Evolutionary conservation across 441 rosid species (phyloP), one percentile per base, ranked within the genome.

Genomic region (Populus hybrid): DNA sequence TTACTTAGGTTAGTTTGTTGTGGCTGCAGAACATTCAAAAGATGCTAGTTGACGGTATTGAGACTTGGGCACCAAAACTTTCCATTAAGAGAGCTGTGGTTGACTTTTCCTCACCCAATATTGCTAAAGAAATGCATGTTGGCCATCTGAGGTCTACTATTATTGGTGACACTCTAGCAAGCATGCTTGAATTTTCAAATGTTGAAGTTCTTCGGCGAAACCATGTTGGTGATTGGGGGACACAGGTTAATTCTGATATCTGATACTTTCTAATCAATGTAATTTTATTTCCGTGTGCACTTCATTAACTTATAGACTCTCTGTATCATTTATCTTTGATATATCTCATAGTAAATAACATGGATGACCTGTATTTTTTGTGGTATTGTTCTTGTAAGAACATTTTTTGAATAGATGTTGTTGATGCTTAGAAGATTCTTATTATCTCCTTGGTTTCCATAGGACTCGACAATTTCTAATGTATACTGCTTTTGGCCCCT

Each of bases 151-250:
- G 98, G 81, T 95, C 99, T 65, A 95, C 99, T 20, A 95, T 93
- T 82, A 91, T 95, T 67, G 99, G 99, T 70, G 99, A 94, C 81
- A 89, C 97, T 0, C 77, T 95, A 76, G 94, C 99, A 32, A 95
- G 97, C 53, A 89, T 93, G 95, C 97, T 95, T 75, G 97, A 95
- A 78, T 95, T 83, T 84, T 94, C 97, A 5, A 89, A 92, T 1
- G 95, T 91, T 80, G 92, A 91, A 59, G 98, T 95, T 79, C 93
- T 95, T 67, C 91, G 99, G 21, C 84, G 98, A 71, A 95, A 95
- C 87, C 99, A 93, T 89, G 99, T 95, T 84, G 99, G 98, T 82
- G 99, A 95, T 61, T 95, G 98, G 99, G 99, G 98, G 73, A 95
- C 98, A 75, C 98, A 95, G 94, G 99, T 95, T 81, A 72, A 30